Evolutionary conservation across 306 rosid species (phyloP).

Genomic region (Pueraria montana): DNA sequence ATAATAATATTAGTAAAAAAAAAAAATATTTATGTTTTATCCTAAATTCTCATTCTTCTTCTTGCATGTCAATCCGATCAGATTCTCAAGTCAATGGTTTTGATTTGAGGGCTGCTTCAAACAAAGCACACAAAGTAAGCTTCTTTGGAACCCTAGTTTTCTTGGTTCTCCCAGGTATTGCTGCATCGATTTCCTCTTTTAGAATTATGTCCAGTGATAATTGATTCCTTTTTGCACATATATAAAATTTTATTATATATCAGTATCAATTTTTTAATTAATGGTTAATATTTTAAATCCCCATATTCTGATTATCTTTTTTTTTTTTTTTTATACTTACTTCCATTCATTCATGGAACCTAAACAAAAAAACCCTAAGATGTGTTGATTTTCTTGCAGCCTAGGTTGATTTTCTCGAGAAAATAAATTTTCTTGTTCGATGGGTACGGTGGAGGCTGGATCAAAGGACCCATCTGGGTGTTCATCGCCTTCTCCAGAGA

Average conservation of each 20-base stretch:
- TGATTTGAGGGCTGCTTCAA: constrained; percentile 44
- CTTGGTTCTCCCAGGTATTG: constrained; percentile 54
- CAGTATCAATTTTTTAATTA: not conserved
- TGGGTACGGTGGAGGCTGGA: constrained; percentile 67
- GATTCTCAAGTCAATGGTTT: constrained; percentile 40
- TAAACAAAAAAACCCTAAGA: constrained; percentile 58
- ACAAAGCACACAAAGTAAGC: constrained; percentile 33
- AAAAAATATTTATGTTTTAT: not conserved
- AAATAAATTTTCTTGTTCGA: constrained; percentile 26
- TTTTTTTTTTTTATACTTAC: not conserved
- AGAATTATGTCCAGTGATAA: constrained; percentile 2
- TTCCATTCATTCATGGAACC: constrained; percentile 21
- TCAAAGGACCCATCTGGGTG: constrained; percentile 54
- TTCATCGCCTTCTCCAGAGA: constrained; percentile 51
- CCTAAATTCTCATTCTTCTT: constrained; percentile 31
- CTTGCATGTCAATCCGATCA: constrained; percentile 35
- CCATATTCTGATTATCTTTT: constrained; percentile 1
- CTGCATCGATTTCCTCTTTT: not conserved
- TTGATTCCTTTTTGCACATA: not conserved
- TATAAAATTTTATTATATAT: not conserved
- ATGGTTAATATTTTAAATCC: constrained; percentile 28
- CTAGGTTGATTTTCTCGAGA: constrained; percentile 51
- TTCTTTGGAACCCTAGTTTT: constrained; percentile 49
- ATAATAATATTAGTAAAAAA: not conserved
- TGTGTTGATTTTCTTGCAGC: constrained; percentile 46